Evolutionary conservation across 305 asterid species (phyloP).

Genomic region (Fraxinus albicans): DNA sequence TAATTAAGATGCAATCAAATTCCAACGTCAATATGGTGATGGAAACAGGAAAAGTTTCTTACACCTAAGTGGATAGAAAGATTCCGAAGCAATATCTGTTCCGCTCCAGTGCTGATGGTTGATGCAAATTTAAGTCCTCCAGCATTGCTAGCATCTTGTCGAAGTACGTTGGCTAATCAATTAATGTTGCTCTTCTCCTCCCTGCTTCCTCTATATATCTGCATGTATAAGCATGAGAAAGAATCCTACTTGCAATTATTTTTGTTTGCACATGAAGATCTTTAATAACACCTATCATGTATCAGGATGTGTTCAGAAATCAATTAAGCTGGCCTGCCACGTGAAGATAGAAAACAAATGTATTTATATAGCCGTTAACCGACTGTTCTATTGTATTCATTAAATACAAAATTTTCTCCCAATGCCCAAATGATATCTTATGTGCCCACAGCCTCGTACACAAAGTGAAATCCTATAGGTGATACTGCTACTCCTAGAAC

Average conservation of each 20-base stretch:
- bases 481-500: not conserved
- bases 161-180: constrained; percentile 37
- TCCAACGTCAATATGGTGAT: constrained; percentile 11
- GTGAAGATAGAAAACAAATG: not conserved
- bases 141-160: constrained; percentile 68
- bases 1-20: constrained; percentile 13
- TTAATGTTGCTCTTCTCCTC: not conserved
- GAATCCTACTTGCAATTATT: not conserved
- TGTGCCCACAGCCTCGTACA: not conserved
- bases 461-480: not conserved
- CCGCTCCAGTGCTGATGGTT: constrained; percentile 71
- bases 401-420: constrained; percentile 2
- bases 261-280: not conserved
- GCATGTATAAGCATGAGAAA: not conserved
- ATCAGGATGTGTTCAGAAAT: not conserved
- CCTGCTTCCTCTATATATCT: constrained; percentile 1
- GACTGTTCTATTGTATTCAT: not conserved
- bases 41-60: constrained; percentile 74
- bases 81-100: constrained; percentile 51
- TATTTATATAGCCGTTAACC: not conserved
- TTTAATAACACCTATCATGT: not conserved
- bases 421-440: not conserved
- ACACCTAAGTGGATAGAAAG: constrained; percentile 75
- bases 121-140: constrained; percentile 83
- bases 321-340: not conserved